Conservation (phyloP, 257 asterid species). For the Scutellaria barbata region DNA sequence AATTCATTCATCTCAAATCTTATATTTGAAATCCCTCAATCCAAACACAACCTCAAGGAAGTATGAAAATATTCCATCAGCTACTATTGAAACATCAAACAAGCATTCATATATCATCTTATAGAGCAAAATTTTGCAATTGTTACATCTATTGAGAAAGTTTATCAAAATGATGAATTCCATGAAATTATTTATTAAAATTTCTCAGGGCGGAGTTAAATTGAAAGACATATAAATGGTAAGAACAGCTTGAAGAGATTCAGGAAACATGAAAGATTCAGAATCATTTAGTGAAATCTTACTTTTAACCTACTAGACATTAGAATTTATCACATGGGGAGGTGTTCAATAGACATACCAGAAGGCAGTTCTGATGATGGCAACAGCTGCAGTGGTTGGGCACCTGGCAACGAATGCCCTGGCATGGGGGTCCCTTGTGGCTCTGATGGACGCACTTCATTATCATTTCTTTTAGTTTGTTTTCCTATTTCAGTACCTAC, state of each 20-base stretch:
- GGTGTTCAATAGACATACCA: slow-evolving; percentile 39
- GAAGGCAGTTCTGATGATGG: slow-evolving; percentile 49
- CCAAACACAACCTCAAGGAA: neutral
- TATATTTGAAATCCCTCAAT: no score
- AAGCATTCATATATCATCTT: slow-evolving; percentile 1
- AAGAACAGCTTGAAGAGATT: slow-evolving; percentile 4
- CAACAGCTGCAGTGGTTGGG: slow-evolving; percentile 47
- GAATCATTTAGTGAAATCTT: slow-evolving; percentile 16
- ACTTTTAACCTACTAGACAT: neutral
- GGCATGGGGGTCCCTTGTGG: slow-evolving; percentile 40
- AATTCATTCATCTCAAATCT: no score
- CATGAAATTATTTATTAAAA: neutral
- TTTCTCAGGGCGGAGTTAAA: neutral
- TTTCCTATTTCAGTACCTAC: slow-evolving; percentile 51
- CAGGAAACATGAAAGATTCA: slow-evolving; percentile 1
- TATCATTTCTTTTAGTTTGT: slow-evolving; percentile 36
- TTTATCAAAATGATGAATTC: neutral
- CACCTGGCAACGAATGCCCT: slow-evolving; percentile 45
- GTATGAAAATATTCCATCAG: slow-evolving; percentile 1
- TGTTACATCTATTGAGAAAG: neutral
- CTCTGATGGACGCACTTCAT: slow-evolving; percentile 43
- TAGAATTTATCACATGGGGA: slow-evolving; percentile 25
- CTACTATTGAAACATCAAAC: neutral
- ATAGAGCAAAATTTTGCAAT: slow-evolving; percentile 12
- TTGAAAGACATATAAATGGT: slow-evolving; percentile 4